A percentile compares a stretch with the other conserved stretches of the same genome.
phyloP scores from a whole-genome alignment of 2,329 filamentous ascomycete species.

The Geosmithia flava region DNA sequence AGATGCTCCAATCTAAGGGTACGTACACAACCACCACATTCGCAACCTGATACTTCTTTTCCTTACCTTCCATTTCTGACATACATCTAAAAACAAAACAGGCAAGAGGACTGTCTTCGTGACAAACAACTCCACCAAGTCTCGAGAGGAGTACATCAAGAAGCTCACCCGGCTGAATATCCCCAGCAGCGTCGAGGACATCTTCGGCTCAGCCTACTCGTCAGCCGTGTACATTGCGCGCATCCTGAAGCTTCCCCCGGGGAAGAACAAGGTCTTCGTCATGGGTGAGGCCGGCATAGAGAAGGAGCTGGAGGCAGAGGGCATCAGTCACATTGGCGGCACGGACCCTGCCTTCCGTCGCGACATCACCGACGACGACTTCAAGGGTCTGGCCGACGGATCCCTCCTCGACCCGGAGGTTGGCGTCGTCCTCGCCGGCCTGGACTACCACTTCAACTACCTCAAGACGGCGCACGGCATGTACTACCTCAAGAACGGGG shows the following conservation, averaged over 20 bases:
- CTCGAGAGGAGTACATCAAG: conserved; percentile 80
- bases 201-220: conserved; percentile 93
- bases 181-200: conserved; percentile 67
- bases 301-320: conserved; percentile 70
- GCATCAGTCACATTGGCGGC: conserved; percentile 70
- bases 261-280: conserved; percentile 88
- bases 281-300: conserved; percentile 88
- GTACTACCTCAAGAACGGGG: conserved; percentile 75
- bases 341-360: conserved; percentile 69
- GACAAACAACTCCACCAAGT: conserved; percentile 98
- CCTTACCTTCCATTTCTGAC: too few species aligned
- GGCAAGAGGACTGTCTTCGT: conserved; percentile 93
- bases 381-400: conserved; percentile 61
- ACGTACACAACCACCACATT: too few species aligned
- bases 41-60: too few species aligned
- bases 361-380: conserved; percentile 73
- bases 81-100: conserved; percentile 21
- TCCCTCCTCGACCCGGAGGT: conserved; percentile 76
- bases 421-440: conserved; percentile 74
- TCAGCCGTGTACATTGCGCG: conserved; percentile 91
- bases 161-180: conserved; percentile 79
- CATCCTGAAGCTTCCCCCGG: conserved; percentile 66
- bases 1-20: conserved; percentile 75
- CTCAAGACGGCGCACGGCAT: conserved; percentile 76
- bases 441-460: conserved; percentile 95